Evolutionary conservation across 139 green algal genomes (phyloP).

Genomic region (Spirogloea muscicola): DNA sequence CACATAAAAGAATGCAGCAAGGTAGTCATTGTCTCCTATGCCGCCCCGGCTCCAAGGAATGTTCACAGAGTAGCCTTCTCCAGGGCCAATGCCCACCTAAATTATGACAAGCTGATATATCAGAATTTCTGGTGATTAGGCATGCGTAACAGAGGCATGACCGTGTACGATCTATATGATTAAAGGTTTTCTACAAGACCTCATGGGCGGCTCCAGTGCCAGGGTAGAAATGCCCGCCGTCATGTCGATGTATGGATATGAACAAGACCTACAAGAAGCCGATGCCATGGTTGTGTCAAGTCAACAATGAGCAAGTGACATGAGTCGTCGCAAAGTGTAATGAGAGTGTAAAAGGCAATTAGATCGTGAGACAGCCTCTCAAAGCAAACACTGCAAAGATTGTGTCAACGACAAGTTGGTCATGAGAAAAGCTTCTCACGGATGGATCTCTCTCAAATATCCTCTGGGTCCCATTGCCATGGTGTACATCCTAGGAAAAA

Average conservation of each 20-base stretch:
- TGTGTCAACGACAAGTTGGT: too few species aligned
- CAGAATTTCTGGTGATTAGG: too few species aligned
- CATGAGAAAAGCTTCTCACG: conserved; percentile 11
- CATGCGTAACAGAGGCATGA: too few species aligned
- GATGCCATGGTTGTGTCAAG: too few species aligned
- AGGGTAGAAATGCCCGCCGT: conserved; percentile 58
- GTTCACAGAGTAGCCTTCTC: conserved; percentile 24
- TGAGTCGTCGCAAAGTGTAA: too few species aligned
- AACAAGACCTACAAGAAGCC: conserved; percentile 69
- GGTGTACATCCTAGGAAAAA: conserved; percentile 63
- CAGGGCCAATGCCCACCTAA: conserved; percentile 7
- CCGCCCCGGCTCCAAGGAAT: conserved; percentile 24
- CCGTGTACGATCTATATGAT: too few species aligned
- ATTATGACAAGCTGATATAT: too few species aligned
- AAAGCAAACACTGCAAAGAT: too few species aligned
- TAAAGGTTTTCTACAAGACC: conserved; percentile 50
- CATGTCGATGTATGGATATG: conserved; percentile 65
- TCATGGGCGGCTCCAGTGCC: conserved; percentile 59
- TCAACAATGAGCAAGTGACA: too few species aligned
- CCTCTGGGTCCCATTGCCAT: conserved; percentile 75
- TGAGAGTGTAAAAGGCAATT: too few species aligned
- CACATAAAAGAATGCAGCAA: conserved; percentile 13
- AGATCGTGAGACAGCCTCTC: too few species aligned
- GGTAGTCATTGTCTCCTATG: conserved; percentile 28
- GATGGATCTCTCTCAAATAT: conserved; percentile 60